These are phyloP conservation scores for Aspergillus tamarii DNA, from an alignment of 2,329 filamentous ascomycete species.

Conservation along the genomic window DNA sequence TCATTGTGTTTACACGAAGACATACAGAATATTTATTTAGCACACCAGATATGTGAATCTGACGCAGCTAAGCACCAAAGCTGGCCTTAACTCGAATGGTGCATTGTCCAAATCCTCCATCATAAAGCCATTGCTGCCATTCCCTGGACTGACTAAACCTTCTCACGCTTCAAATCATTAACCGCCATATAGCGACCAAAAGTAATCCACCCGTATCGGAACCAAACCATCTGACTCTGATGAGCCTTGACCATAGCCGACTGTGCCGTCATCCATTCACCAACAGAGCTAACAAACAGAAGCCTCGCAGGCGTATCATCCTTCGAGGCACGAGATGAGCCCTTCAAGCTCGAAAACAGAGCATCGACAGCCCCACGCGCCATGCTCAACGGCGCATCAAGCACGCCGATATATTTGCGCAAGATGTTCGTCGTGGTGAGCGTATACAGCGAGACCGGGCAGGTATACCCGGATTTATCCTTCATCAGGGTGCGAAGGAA, in stretches of 20 bases:
- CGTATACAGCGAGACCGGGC: conserved; percentile 83
- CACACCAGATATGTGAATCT: neutral
- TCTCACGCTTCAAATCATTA: conserved; percentile 76
- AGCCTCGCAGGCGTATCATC: conserved; percentile 63
- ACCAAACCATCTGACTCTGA: conserved; percentile 97
- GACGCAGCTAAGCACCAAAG: neutral
- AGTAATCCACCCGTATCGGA: conserved; percentile 92
- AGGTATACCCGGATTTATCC: conserved; percentile 64
- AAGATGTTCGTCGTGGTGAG: conserved; percentile 71
- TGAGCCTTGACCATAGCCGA: conserved; percentile 88
- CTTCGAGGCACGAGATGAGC: conserved; percentile 33
- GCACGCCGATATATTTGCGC: conserved; percentile 79
- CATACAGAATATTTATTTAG: neutral
- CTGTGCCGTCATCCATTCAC: conserved; percentile 69
- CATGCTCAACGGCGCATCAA: conserved; percentile 77
- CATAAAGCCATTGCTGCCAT: neutral
- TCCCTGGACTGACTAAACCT: conserved; percentile 32
- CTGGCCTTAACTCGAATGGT: neutral
- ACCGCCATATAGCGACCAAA: conserved; percentile 93
- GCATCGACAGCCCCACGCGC: conserved; percentile 54
- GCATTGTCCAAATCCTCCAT: neutral
- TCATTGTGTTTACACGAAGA: neutral
- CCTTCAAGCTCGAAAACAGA: conserved; percentile 17
- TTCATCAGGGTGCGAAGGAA: conserved; percentile 72
- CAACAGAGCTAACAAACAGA: conserved; percentile 71